These are phyloP conservation scores for Chalciporus piperatus DNA, from an alignment of 768 basidiomycete genomes.

Conservation along the genomic window DNA sequence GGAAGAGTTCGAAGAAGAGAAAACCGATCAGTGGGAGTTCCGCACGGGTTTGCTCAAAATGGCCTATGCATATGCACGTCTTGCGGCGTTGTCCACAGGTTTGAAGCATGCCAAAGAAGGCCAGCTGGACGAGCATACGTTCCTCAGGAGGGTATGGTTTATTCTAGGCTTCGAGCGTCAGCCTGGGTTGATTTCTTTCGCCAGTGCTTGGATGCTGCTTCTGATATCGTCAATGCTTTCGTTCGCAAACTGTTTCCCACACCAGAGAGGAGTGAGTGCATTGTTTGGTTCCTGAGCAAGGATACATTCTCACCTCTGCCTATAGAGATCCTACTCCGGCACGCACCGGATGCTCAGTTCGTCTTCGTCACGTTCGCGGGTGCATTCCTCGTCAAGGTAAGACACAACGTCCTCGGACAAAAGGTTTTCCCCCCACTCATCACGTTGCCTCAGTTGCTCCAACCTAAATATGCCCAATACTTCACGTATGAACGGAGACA, in stretches of 20 bases:
- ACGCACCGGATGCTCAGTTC: slow-evolving; percentile 77
- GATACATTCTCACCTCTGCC: slow-evolving; percentile 6
- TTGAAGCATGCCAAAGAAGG: slow-evolving; percentile 71
- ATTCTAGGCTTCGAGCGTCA: background rate
- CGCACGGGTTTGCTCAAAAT: slow-evolving; percentile 59
- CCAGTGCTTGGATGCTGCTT: slow-evolving; percentile 67
- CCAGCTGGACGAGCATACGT: slow-evolving; percentile 57
- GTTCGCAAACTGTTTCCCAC: slow-evolving; percentile 54
- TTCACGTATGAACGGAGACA: slow-evolving; percentile 55
- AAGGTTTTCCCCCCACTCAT: background rate
- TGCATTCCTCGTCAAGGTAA: slow-evolving; percentile 78
- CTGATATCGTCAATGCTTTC: slow-evolving; percentile 60
- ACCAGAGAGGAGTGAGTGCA: slow-evolving; percentile 47
- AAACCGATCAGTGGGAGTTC: slow-evolving; percentile 52
- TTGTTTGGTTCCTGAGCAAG: background rate
- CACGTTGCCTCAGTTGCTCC: slow-evolving; percentile 54
- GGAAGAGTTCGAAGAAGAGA: slow-evolving; percentile 50
- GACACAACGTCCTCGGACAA: background rate
- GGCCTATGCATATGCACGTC: slow-evolving; percentile 66
- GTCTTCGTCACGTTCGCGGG: slow-evolving; percentile 80
- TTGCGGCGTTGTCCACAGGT: slow-evolving; percentile 69
- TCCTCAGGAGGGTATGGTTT: slow-evolving; percentile 55
- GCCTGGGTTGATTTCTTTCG: background rate
- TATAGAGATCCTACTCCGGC: slow-evolving; percentile 55
- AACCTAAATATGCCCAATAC: slow-evolving; percentile 67